Evolutionary conservation across 2,329 filamentous ascomycete genomes (phyloP).

Genomic region (Pseudogymnoascus sp.): DNA sequence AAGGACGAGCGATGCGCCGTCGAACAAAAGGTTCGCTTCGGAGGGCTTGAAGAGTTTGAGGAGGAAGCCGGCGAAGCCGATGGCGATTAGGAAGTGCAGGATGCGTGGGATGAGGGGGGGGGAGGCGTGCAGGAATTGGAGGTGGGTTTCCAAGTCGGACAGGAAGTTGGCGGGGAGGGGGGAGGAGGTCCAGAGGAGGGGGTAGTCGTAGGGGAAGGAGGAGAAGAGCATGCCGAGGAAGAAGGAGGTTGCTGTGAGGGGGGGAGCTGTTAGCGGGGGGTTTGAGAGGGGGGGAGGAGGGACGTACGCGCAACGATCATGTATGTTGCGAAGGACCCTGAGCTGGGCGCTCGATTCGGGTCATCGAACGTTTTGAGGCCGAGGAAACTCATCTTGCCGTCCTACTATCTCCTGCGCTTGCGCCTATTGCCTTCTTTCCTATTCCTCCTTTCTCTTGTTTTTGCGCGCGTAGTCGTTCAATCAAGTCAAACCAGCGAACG

Average conservation of each 20-base stretch:
- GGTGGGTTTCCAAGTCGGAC: constrained; percentile 78
- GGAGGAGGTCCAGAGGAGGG: constrained; percentile 70
- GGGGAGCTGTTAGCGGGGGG: too few species aligned
- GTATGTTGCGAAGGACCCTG: too few species aligned
- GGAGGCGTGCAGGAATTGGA: constrained; percentile 82
- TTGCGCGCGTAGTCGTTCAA: too few species aligned
- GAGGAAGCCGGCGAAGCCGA: constrained; percentile 82
- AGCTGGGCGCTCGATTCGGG: constrained; percentile 49
- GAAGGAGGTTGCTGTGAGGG: constrained; percentile 88
- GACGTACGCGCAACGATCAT: too few species aligned
- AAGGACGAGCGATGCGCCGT: constrained; percentile 61
- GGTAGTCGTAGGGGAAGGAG: constrained; percentile 91
- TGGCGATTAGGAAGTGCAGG: constrained; percentile 83
- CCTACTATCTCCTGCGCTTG: not conserved
- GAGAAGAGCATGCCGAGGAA: constrained; percentile 98
- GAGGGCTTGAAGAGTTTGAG: constrained; percentile 89
- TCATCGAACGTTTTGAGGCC: not conserved
- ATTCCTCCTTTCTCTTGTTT: not conserved
- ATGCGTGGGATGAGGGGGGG: constrained; percentile 88
- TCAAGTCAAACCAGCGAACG: too few species aligned
- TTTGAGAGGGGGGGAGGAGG: too few species aligned
- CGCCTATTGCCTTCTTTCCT: not conserved
- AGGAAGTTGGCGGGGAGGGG: constrained; percentile 57
- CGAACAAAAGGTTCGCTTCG: constrained; percentile 94
- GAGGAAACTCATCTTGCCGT: not conserved